A percentile compares a stretch with the other conserved stretches of the same genome.
phyloP scores from a whole-genome alignment of 805 yeast species.

The Yamadazyma olivae region DNA sequence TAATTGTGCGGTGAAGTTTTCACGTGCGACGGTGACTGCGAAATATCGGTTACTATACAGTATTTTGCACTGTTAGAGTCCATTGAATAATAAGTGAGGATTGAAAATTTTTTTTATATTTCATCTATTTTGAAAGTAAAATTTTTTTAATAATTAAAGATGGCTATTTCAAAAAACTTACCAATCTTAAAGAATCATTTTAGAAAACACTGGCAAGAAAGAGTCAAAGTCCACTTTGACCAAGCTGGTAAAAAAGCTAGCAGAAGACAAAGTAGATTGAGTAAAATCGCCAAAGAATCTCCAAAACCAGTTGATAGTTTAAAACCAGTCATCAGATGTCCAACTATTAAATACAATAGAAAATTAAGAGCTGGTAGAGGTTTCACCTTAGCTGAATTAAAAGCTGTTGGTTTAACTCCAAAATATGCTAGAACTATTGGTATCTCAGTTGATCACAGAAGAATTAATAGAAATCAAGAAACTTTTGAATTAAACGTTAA shows the following conservation, averaged over 20 bases:
- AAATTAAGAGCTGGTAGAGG: slow-evolving; percentile 99
- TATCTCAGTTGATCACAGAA: slow-evolving; percentile 99
- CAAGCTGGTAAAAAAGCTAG: slow-evolving; percentile 99
- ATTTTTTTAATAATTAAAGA: slow-evolving; percentile 16
- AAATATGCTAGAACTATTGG: slow-evolving; percentile 98
- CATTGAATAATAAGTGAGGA: too few species aligned
- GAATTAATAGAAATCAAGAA: slow-evolving; percentile 97
- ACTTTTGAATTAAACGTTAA: slow-evolving; percentile 91
- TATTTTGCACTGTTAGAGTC: too few species aligned
- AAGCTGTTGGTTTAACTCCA: slow-evolving; percentile 89
- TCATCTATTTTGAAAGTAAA: not conserved
- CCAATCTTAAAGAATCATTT: slow-evolving; percentile 99
- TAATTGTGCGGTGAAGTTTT: too few species aligned
- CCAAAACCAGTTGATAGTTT: slow-evolving; percentile 96
- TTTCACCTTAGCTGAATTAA: slow-evolving; percentile 95
- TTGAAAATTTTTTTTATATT: not conserved
- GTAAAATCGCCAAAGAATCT: slow-evolving; percentile 92
- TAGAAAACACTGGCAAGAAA: slow-evolving; percentile 99
- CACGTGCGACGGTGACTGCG: too few species aligned
- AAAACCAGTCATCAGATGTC: slow-evolving; percentile 98
- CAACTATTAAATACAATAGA: slow-evolving; percentile 99
- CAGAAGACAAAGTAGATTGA: slow-evolving; percentile 91
- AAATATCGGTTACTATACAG: too few species aligned
- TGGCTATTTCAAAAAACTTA: slow-evolving; percentile 98
- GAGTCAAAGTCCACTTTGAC: slow-evolving; percentile 99